Evolutionary conservation across 75 land plant species (phyloP), one percentile per base, ranked within the genome.

Genomic region (Gnetum montanum): DNA sequence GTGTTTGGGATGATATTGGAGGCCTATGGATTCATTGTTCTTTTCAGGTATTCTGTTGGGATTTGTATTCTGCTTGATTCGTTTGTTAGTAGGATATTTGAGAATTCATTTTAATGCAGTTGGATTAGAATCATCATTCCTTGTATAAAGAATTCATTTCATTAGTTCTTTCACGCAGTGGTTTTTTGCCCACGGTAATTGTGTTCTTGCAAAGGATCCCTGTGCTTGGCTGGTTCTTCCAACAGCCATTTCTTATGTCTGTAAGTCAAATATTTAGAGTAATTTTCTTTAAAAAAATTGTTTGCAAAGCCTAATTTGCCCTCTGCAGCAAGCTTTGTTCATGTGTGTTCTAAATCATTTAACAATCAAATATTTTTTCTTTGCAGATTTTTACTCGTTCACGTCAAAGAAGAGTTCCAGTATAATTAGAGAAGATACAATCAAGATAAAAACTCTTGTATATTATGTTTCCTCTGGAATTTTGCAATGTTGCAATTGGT

Each of bases 201-300:
- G 88, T 90, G 18, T 90, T 86, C 70, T 54, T 90, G 41, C 83
- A 83, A 44, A 77, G 67, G 69, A 78, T 90, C 52, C 96, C 96
- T 36, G 57, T 90, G 60, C 65, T 90, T 60, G 96, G 96, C 46
- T 86, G 86, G 84, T 36, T 90, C 13, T 75, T 90, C 59, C 87
- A 86, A 41, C 91, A 74, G 24, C 96, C 96, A 29, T 90, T 65
- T 69, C 36, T 90, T 28, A 62, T 73, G 54, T 77, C 85, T 65
- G 96, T 83, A 73, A 59, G 71, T 37, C n/a, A 60, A 6, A 16
- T 33, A 11, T 11, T 0, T 3, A 29, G 19, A 22, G 23, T 27
- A 23, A 22, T 4, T 24, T 11, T 19, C 11, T 57, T 40, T 41
- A n/a, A 4, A 33, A 12, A 28, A 18, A 10, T 20, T 6, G 31